These are phyloP conservation scores for Phoma sp. DNA, from an alignment of 2,329 filamentous ascomycete genomes.

Conservation along the genomic window DNA sequence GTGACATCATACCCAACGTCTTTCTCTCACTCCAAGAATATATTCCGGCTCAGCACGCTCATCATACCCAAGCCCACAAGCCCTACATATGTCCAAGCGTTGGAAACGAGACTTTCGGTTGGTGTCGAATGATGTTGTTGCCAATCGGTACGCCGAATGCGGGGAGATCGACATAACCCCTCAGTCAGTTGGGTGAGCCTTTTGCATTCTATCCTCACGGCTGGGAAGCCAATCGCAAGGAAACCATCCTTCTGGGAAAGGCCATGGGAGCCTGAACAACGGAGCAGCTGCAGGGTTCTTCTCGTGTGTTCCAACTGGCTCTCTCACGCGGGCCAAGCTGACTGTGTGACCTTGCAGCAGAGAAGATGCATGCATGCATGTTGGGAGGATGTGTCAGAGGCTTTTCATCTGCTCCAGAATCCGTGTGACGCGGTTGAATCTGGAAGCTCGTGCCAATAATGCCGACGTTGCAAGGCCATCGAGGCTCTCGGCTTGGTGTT, in stretches of 20 bases:
- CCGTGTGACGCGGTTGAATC: background rate
- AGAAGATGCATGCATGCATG: background rate
- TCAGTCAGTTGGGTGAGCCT: constrained; percentile 5
- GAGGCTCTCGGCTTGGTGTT: background rate
- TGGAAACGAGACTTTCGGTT: background rate
- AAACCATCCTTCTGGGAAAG: too few species aligned
- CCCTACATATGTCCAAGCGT: background rate
- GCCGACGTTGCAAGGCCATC: background rate
- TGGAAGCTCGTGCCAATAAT: background rate
- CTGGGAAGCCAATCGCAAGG: background rate
- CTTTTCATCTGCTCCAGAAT: background rate
- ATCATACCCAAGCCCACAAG: constrained; percentile 5
- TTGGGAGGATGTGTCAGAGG: background rate
- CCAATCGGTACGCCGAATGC: constrained; percentile 2
- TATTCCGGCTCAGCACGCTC: constrained; percentile 4
- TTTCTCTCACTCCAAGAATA: background rate
- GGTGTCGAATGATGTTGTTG: background rate
- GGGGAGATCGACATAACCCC: constrained; percentile 12
- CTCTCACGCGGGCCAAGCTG: background rate
- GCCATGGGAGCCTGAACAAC: background rate
- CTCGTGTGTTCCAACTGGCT: background rate
- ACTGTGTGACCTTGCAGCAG: background rate
- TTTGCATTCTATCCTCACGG: background rate
- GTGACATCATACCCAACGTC: constrained; percentile 8
- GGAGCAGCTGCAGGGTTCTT: constrained; percentile 1